phyloP scores from a whole-genome alignment of 257 asterid genomes.

The Asclepias syriaca region DNA sequence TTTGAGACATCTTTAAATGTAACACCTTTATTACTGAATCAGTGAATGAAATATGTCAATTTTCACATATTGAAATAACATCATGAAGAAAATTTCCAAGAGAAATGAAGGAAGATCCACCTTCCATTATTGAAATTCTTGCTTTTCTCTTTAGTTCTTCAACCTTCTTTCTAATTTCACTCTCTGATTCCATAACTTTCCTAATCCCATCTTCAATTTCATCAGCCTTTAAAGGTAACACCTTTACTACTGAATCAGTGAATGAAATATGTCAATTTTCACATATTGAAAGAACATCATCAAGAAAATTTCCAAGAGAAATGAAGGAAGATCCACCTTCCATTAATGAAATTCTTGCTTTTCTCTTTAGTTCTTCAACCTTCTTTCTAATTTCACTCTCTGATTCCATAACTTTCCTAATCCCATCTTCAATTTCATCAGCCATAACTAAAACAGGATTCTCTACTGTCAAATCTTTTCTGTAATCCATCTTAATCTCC shows the following conservation, averaged over 20 bases:
- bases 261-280: neutral
- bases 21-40: neutral
- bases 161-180: constrained; percentile 9
- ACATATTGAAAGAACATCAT: neutral
- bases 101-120: constrained; percentile 20
- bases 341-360: constrained; percentile 11
- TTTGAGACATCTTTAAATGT: neutral
- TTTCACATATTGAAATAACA: neutral
- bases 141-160: constrained; percentile 18
- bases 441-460: constrained; percentile 15
- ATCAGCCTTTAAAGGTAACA: constrained; percentile 14
- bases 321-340: constrained; percentile 23
- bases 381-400: constrained; percentile 10
- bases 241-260: no score
- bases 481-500: constrained; percentile 25
- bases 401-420: constrained; percentile 17
- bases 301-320: constrained; percentile 10
- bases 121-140: constrained; percentile 12
- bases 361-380: constrained; percentile 16
- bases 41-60: no score
- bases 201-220: constrained; percentile 20
- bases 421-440: constrained; percentile 20
- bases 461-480: neutral
- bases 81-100: constrained; percentile 12
- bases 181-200: constrained; percentile 16